phyloP scores from a whole-genome alignment of 257 asterid genomes.

The Gentiana dahurica region DNA sequence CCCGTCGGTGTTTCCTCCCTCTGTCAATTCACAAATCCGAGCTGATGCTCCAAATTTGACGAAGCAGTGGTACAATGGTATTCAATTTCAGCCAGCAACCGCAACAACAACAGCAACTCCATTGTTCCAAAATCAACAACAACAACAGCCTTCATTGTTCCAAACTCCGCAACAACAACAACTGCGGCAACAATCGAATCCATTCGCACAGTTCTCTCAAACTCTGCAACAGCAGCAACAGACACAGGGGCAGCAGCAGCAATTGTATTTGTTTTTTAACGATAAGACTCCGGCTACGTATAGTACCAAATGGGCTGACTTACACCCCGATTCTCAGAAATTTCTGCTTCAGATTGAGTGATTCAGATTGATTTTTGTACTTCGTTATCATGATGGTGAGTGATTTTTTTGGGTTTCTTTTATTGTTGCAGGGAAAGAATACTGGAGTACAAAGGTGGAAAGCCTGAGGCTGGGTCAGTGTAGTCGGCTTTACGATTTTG shows the following conservation, averaged over 20 bases:
- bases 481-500: conserved; percentile 84
- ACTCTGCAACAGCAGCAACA: conserved; percentile 28
- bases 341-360: conserved; percentile 79
- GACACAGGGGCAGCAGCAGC: conserved; percentile 38
- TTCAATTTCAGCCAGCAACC: conserved; percentile 38
- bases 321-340: conserved; percentile 92
- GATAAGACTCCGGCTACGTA: conserved; percentile 84
- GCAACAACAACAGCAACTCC: conserved; percentile 14
- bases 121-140: neutral
- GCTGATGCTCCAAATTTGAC: neutral
- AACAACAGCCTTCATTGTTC: neutral
- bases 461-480: conserved; percentile 88
- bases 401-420: neutral
- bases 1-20: too few species aligned
- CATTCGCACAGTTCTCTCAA: neutral
- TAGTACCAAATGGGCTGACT: conserved; percentile 90
- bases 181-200: conserved; percentile 5
- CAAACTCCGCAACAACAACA: conserved; percentile 33
- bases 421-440: conserved; percentile 61
- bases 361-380: neutral
- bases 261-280: conserved; percentile 56
- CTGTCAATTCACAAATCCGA: too few species aligned
- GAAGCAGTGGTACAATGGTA: conserved; percentile 1
- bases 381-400: neutral
- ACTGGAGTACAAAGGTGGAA: conserved; percentile 77